Conservation (phyloP, 2,329 filamentous ascomycete genomes). For the Cordyceps cicadae region DNA sequence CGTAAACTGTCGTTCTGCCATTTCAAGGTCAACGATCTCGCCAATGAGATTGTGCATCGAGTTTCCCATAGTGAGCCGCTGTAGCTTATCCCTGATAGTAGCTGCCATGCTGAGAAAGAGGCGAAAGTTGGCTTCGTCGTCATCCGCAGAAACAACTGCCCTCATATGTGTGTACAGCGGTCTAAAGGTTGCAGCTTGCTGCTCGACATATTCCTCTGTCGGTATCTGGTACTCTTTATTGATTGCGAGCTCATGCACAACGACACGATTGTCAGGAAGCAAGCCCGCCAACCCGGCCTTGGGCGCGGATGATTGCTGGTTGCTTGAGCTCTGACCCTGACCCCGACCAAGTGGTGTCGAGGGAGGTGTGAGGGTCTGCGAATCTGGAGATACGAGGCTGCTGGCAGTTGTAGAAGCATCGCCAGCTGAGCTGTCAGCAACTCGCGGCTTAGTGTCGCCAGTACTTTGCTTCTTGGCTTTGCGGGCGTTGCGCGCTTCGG, state of each 20-base stretch:
- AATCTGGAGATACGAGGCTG: slow-evolving; percentile 31
- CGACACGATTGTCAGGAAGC: slow-evolving; percentile 64
- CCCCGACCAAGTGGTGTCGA: slow-evolving; percentile 37
- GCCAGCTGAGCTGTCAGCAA: slow-evolving; percentile 40
- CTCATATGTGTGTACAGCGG: slow-evolving; percentile 50
- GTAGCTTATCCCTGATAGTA: slow-evolving; percentile 62
- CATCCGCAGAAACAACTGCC: slow-evolving; percentile 57
- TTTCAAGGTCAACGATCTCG: slow-evolving; percentile 65
- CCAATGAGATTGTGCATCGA: slow-evolving; percentile 67
- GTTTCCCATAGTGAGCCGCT: slow-evolving; percentile 62
- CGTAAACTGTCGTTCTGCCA: slow-evolving; percentile 60
- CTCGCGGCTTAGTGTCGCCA: slow-evolving; percentile 63
- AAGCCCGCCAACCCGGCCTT: slow-evolving; percentile 40
- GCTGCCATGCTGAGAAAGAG: slow-evolving; percentile 65
- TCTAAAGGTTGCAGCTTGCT: slow-evolving; percentile 39
- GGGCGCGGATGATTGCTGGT: slow-evolving; percentile 15
- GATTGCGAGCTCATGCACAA: slow-evolving; percentile 73
- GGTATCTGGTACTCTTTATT: slow-evolving; percentile 72
- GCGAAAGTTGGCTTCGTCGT: slow-evolving; percentile 54
- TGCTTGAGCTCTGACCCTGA: slow-evolving; percentile 25
- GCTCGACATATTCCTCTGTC: slow-evolving; percentile 49
- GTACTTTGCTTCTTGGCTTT: slow-evolving; percentile 55
- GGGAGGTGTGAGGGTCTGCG: slow-evolving; percentile 47
- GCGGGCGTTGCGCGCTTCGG: slow-evolving; percentile 58
- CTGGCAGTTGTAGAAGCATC: slow-evolving; percentile 30